These are phyloP conservation scores for Trichoderma atroviride DNA, from an alignment of 2,329 filamentous ascomycete genomes.

Conservation along the genomic window DNA sequence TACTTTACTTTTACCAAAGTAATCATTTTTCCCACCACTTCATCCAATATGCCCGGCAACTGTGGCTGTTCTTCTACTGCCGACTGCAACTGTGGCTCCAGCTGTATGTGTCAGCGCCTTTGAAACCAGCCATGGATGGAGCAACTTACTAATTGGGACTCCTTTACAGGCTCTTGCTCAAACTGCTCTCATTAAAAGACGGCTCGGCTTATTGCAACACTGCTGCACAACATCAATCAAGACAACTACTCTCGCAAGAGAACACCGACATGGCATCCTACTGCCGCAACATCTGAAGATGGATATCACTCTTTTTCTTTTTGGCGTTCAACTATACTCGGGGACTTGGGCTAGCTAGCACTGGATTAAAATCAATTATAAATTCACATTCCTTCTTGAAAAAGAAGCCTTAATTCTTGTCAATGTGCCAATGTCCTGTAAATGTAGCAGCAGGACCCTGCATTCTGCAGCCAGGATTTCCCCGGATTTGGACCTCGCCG, in stretches of 20 bases:
- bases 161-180: conserved; percentile 38
- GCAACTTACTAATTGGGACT: conserved; percentile 26
- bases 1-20: neutral
- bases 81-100: conserved; percentile 43
- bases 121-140: neutral
- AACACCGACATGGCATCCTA: neutral
- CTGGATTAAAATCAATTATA: neutral
- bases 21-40: neutral
- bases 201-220: neutral
- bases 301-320: neutral
- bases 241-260: neutral
- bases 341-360: neutral
- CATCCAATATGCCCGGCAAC: conserved; percentile 40
- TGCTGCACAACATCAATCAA: neutral
- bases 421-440: neutral
- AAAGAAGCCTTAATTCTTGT: neutral
- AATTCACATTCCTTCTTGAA: neutral
- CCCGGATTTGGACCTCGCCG: conserved; percentile 4
- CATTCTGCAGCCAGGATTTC: conserved; percentile 12
- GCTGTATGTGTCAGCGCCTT: conserved; percentile 36
- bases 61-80: conserved; percentile 42
- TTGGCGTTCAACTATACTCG: neutral
- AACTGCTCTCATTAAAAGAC: conserved; percentile 30
- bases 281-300: neutral
- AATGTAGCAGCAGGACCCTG: neutral